Conservation (phyloP, 768 basidiomycete species). For the Hemileccinum impolitum region DNA sequence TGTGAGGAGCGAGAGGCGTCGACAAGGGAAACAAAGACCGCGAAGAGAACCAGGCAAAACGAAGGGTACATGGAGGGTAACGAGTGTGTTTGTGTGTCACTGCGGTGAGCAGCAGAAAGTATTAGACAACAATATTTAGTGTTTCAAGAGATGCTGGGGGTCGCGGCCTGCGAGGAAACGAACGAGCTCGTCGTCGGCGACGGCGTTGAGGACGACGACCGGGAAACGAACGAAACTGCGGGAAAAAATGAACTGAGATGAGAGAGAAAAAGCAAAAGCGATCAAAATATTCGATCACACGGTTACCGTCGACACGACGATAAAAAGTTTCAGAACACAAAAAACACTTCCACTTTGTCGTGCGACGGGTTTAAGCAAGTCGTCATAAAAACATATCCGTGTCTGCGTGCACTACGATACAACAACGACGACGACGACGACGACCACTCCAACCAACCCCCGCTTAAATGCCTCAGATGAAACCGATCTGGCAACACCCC, state of each 20-base stretch:
- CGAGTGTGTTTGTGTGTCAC: constrained; percentile 36
- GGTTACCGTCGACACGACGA: constrained; percentile 6
- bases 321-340: neutral
- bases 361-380: too few relatives aligned
- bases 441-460: too few relatives aligned
- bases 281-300: constrained; percentile 14
- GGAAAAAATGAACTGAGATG: constrained; percentile 5
- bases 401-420: too few relatives aligned
- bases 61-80: constrained; percentile 31
- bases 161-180: neutral
- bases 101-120: constrained; percentile 5
- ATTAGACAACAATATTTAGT: too few relatives aligned
- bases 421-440: too few relatives aligned
- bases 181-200: neutral
- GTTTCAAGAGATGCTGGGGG: neutral
- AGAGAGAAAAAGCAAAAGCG: constrained; percentile 4
- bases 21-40: constrained; percentile 23
- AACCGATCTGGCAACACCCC: constrained; percentile 65
- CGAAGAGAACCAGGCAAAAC: constrained; percentile 25
- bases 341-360: too few relatives aligned
- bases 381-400: too few relatives aligned
- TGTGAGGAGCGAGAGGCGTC: constrained; percentile 41
- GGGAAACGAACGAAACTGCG: constrained; percentile 1
- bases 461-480: too few relatives aligned
- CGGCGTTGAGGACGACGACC: constrained; percentile 10